Percentiles rank a stretch among this genome's conserved stretches.
phyloP scores from a whole-genome alignment of 192 early-diverging fungal genomes.

The Podila epigama region DNA sequence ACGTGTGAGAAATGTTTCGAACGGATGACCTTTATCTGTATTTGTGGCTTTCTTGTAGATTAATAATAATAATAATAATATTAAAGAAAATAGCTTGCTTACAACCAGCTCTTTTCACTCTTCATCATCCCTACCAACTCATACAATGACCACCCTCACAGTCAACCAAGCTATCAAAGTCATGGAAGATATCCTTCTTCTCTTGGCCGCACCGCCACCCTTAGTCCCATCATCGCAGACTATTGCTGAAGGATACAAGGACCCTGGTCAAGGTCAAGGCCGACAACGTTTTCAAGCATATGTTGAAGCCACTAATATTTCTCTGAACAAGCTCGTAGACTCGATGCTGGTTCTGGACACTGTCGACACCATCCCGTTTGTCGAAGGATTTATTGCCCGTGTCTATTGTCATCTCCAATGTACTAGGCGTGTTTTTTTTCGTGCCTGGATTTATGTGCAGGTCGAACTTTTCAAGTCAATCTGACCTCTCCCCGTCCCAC shows the following conservation, averaged over 20 bases:
- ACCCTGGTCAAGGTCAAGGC: too few species aligned
- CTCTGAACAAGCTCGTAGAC: background rate
- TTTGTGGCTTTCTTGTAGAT: too few species aligned
- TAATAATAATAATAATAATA: too few species aligned
- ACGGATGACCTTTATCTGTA: too few species aligned
- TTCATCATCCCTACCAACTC: background rate
- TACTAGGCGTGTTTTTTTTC: background rate
- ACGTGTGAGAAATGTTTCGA: background rate
- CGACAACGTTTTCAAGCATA: too few species aligned
- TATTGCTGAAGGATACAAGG: too few species aligned
- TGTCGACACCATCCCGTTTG: background rate
- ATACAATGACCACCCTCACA: background rate
- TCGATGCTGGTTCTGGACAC: slow-evolving; percentile 1
- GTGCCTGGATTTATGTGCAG: too few species aligned
- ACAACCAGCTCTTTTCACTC: background rate
- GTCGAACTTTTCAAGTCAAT: too few species aligned
- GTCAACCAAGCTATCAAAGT: background rate
- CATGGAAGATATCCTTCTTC: background rate
- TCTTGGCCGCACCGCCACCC: background rate
- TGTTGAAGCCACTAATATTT: background rate
- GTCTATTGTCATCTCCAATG: background rate
- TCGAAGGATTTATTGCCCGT: background rate
- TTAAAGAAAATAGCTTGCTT: too few species aligned
- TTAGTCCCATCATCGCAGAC: background rate
- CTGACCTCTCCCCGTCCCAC: too few species aligned